Evolutionary conservation across 2,329 filamentous ascomycete species (phyloP), one percentile per base, ranked within the genome.

Genomic region (Dichotomopilus funicola): DNA sequence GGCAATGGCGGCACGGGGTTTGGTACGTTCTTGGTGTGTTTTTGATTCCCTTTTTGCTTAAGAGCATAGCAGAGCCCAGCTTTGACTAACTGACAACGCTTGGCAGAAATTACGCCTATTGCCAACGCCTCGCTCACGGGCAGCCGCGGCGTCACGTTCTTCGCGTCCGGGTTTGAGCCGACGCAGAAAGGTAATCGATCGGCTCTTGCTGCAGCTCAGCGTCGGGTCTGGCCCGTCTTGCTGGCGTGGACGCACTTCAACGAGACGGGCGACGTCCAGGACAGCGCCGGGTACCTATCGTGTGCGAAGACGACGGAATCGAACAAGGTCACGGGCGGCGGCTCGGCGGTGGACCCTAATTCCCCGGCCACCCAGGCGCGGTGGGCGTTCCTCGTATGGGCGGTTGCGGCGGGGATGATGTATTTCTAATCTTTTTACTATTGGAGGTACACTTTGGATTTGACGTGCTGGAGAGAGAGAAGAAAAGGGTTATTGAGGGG

Each of bases 221-320:
- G 44, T 2, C 51, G 36, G n/a, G 52, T 61, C n/a, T 61, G 59
- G 59, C 59, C 59, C 5, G 53, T 60, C 31, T 6, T 62, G 52
- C 7, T 61, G 49, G 60, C 57, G 8, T 61, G 61, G 61, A 58
- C 59, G 48, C 59, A 62, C 42, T 60, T 61, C 51, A 45, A 36
- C 5, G 40, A 49, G 19, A 43, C 34, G 13, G 58, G 60, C 0
- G 42, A 57, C 10, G 58, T 54, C 11, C 58, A 58, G 31, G 58
- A 61, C 35, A 58, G 55, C 12, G 46, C 56, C 9, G 58, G 58
- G 12, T 55, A 43, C 48, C 7, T 61, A 51, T 58, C 51, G 10
- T 61, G 58, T 27, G 52, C 56, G 6, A 57, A 55, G 12, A 48
- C 58, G 0, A 43, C 38, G 2, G 42, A 46, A 12, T 54, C 46